Base-by-base conservation (phyloP, 1,139 yeast species). In the Lodderomyces pseudojiufengensis region DNA sequence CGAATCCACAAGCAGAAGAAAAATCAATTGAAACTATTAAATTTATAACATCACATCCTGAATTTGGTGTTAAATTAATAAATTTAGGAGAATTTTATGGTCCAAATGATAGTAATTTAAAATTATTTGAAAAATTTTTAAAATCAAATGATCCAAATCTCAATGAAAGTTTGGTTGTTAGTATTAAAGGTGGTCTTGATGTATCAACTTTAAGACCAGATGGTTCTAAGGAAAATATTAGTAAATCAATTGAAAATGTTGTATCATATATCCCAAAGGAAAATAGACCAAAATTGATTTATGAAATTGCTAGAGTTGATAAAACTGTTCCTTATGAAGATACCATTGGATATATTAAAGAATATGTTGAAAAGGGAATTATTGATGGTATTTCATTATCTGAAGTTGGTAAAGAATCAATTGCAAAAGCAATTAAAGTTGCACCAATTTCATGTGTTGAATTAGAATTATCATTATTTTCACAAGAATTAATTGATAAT, bases 51-150 rank as follows among this genome's bases (percentile, higher is more conserved):
- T 41, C 52, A 9, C 49, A 54, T 29, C 41, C 46, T 7, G 66
- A 71, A 24, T 62, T 67, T 28, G 79, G 78, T 24, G 73, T 73
- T 39, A 74, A 72, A 22, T 70, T 82, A 41, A 63, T 85, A 61
- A 86, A 86, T 51, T 77, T 77, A 22, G 95, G 94, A 38, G 92
- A 82, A 48, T 84, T 86, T 52, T 87, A 87, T 51, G 94, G 94
- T 18, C 56, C 67, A 0, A 59, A 68, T 33, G 59, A 61, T 32
- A 65, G 71, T 32, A 63, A 59, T 36, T 59, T 63, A 46, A 62
- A 72, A 47, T 66, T 78, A 36, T 52, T 84, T 31, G 63, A 73
- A 37, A 71, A 70, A 10, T 86, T 80, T 53, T 76, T 84, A 41
- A 68, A 61, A 16, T 37, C 52, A 11, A 63, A 69, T 47, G 65